phyloP scores from a whole-genome alignment of 2,329 filamentous ascomycete genomes.

The Aotearoamyces nothofagi region DNA sequence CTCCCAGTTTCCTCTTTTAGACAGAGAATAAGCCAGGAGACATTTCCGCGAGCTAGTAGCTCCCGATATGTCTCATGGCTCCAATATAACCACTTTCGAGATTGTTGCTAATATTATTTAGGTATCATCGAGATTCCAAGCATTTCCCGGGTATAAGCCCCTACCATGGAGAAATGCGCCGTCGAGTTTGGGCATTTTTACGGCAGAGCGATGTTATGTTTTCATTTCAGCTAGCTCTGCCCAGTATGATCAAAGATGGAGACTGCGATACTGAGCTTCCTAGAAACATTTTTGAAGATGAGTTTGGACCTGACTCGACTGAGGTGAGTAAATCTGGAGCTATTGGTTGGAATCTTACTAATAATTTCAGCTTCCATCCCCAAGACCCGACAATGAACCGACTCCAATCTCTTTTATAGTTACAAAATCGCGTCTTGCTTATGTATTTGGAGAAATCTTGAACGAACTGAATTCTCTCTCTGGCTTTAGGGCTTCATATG shows the following conservation, averaged over 20 bases:
- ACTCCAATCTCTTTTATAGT: slow-evolving; percentile 73
- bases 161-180: slow-evolving; percentile 65
- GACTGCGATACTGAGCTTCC: slow-evolving; percentile 65
- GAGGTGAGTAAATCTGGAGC: too few species aligned
- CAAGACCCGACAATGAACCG: slow-evolving; percentile 51
- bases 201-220: slow-evolving; percentile 63
- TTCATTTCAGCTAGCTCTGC: slow-evolving; percentile 52
- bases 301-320: slow-evolving; percentile 56
- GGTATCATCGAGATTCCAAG: slow-evolving; percentile 65
- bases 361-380: too few species aligned
- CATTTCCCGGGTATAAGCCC: slow-evolving; percentile 58
- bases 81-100: slow-evolving; percentile 29
- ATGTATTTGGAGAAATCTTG: slow-evolving; percentile 56
- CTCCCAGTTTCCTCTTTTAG: too few species aligned
- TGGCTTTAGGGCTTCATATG: slow-evolving; percentile 40
- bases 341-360: too few species aligned
- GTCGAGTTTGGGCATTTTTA: slow-evolving; percentile 54
- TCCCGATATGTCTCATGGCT: too few species aligned
- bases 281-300: slow-evolving; percentile 68
- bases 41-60: too few species aligned
- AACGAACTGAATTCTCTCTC: slow-evolving; percentile 42
- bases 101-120: too few species aligned
- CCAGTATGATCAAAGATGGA: slow-evolving; percentile 53
- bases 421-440: slow-evolving; percentile 51
- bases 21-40: too few species aligned